Conservation (phyloP, 1,139 yeast genomes). For the Diutina siamensis region DNA sequence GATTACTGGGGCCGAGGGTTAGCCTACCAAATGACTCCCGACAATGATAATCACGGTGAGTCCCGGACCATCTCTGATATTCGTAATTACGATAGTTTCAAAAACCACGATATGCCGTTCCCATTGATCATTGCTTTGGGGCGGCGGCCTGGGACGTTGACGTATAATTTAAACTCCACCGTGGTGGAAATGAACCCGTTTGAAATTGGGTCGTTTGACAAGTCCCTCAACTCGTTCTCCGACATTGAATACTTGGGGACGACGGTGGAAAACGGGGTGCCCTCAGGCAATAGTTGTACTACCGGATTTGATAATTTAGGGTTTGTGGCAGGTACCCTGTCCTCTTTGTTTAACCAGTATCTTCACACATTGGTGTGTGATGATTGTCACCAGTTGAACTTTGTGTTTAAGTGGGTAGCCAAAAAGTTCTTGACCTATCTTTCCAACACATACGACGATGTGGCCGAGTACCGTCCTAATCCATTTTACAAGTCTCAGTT, state of each 20-base stretch:
- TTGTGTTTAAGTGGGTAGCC: constrained; percentile 36
- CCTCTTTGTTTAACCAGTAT: constrained; percentile 66
- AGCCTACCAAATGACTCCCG: constrained; percentile 63
- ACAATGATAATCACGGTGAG: constrained; percentile 17
- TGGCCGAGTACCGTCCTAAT: constrained; percentile 36
- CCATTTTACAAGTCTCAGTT: constrained; percentile 38
- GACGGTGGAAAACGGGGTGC: neutral
- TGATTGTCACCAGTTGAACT: constrained; percentile 19
- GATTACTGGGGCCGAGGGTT: constrained; percentile 91
- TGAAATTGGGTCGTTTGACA: constrained; percentile 89
- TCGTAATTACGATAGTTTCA: constrained; percentile 32
- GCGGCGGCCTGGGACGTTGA: constrained; percentile 57
- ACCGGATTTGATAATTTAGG: constrained; percentile 73
- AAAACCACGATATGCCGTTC: constrained; percentile 61
- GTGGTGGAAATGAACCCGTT: constrained; percentile 71
- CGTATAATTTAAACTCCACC: constrained; percentile 61
- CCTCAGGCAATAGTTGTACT: constrained; percentile 13
- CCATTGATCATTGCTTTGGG: constrained; percentile 75
- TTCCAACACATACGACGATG: constrained; percentile 26
- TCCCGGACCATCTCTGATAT: constrained; percentile 1
- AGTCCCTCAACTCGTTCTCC: constrained; percentile 44
- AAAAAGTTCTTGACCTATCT: constrained; percentile 32
- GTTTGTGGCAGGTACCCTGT: constrained; percentile 65
- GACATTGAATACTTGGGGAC: constrained; percentile 68
- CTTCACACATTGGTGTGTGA: constrained; percentile 44